phyloP scores from a whole-genome alignment of 2,329 filamentous ascomycete species.

The Fusarium sp. region DNA sequence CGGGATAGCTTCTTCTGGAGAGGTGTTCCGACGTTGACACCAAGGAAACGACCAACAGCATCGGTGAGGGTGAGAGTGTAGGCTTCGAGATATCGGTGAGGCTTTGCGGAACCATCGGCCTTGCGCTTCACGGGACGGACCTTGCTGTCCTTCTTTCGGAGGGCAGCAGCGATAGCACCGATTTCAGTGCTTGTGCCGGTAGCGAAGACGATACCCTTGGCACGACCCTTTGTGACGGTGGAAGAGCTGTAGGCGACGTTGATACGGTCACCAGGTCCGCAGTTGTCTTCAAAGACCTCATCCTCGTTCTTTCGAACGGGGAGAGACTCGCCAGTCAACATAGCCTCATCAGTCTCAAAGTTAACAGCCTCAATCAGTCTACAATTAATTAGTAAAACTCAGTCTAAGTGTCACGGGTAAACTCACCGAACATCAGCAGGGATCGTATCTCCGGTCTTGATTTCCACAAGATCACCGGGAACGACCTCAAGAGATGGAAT shows the following conservation, averaged over 20 bases:
- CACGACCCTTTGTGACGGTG: constrained; percentile 72
- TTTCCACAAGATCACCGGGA: constrained; percentile 67
- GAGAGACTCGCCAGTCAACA: constrained; percentile 73
- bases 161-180: constrained; percentile 67
- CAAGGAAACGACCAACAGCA: constrained; percentile 72
- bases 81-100: constrained; percentile 63
- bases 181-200: constrained; percentile 74
- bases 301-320: constrained; percentile 67
- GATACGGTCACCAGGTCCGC: constrained; percentile 65
- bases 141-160: constrained; percentile 64
- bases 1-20: constrained; percentile 76
- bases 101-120: constrained; percentile 64
- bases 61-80: constrained; percentile 65
- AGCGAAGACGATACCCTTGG: constrained; percentile 70
- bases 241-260: constrained; percentile 74
- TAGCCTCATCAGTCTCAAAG: constrained; percentile 74
- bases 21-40: constrained; percentile 76
- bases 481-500: constrained; percentile 61
- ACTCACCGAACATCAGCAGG: constrained; percentile 71
- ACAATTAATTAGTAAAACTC: constrained; percentile 64
- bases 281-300: constrained; percentile 56
- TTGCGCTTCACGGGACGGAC: constrained; percentile 64
- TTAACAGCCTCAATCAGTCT: constrained; percentile 69
- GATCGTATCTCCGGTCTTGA: constrained; percentile 69
- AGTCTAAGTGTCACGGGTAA: constrained; percentile 49